A percentile compares a stretch with the other conserved stretches of the same genome.
These are phyloP conservation scores for Isatis tinctoria DNA, from an alignment of 345 rosid species.

Conservation along the genomic window DNA sequence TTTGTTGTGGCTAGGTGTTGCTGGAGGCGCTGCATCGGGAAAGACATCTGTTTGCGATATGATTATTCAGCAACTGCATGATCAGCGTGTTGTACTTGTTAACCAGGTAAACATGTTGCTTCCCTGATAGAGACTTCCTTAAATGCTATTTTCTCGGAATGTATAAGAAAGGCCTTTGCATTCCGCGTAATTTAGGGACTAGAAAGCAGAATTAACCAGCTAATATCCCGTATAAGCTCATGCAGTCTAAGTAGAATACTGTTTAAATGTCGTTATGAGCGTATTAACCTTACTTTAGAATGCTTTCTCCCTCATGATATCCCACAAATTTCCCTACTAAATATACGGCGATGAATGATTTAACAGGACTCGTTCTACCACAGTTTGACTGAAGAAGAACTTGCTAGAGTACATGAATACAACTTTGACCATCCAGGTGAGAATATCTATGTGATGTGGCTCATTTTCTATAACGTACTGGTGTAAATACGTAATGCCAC, in stretches of 20 bases:
- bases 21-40: constrained; percentile 97
- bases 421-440: constrained; percentile 99
- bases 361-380: constrained; percentile 95
- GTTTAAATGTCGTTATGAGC: background rate
- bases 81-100: constrained; percentile 93
- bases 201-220: background rate
- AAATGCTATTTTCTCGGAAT: background rate
- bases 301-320: background rate
- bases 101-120: constrained; percentile 55
- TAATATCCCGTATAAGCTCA: background rate
- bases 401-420: constrained; percentile 76
- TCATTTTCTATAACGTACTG: background rate
- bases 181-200: background rate
- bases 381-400: constrained; percentile 78
- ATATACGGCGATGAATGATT: constrained; percentile 15
- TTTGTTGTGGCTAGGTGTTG: constrained; percentile 56
- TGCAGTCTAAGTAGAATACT: background rate
- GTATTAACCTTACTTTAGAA: background rate
- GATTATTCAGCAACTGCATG: constrained; percentile 96
- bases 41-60: constrained; percentile 94
- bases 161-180: background rate
- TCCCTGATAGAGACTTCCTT: background rate
- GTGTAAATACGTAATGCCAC: background rate
- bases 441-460: constrained; percentile 29
- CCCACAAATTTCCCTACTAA: background rate